These are phyloP conservation scores for Puccinia sorghi DNA, from an alignment of 1,284 basidiomycete species.

Conservation along the genomic window DNA sequence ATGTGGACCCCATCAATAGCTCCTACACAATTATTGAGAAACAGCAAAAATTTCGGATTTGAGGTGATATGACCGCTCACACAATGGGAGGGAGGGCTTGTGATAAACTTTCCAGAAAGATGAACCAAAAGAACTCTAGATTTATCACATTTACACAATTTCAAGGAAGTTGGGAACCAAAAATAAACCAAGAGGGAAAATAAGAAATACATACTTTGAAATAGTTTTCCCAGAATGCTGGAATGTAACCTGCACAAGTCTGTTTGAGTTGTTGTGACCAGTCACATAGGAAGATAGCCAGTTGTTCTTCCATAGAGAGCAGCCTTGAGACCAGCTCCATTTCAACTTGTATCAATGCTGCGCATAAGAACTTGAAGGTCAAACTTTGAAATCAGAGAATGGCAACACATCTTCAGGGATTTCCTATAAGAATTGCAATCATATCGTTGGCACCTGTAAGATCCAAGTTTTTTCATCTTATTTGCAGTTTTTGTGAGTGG, in stretches of 20 bases:
- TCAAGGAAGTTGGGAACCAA: too few relatives aligned
- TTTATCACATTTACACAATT: too few relatives aligned
- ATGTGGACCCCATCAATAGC: slow-evolving; percentile 62
- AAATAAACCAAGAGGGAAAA: too few relatives aligned
- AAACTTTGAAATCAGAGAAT: not conserved
- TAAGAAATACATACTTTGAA: not conserved
- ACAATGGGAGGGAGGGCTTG: too few relatives aligned
- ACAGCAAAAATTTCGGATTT: slow-evolving; percentile 56
- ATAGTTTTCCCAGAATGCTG: slow-evolving; percentile 51
- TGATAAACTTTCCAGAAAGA: too few relatives aligned
- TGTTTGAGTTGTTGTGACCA: not conserved
- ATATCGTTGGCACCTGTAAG: not conserved
- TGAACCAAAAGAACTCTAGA: not conserved
- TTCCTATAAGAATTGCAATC: not conserved
- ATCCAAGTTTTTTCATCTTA: too few relatives aligned
- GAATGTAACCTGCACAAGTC: slow-evolving; percentile 48
- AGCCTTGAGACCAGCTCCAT: not conserved
- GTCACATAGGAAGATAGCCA: not conserved
- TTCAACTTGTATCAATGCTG: not conserved
- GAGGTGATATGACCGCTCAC: too few relatives aligned
- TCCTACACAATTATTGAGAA: slow-evolving; percentile 59
- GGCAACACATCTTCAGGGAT: not conserved
- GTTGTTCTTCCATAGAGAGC: not conserved
- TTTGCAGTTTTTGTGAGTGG: too few relatives aligned
- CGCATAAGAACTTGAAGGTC: not conserved